Base-by-base conservation (phyloP, 331 rosid species). In the Telfairia occidentalis region DNA sequence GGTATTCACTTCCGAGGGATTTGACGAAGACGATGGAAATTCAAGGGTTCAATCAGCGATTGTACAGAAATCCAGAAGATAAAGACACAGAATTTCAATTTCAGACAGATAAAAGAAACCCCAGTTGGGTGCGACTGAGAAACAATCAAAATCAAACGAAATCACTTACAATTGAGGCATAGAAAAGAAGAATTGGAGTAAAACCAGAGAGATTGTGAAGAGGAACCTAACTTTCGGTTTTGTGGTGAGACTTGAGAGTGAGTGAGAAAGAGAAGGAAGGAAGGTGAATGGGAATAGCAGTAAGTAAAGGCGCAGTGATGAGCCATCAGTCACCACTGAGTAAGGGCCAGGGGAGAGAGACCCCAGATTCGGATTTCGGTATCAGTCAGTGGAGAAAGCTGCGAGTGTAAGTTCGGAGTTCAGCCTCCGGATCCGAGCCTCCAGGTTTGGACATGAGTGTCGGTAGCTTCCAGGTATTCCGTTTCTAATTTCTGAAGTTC, bases 361-460 rank as follows among this genome's bases (percentile, higher is more conserved):
- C n/a, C n/a, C n/a, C n/a, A 38, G 72, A 69, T 69, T 69, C 55
- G 57, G 55, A 26, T 16, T 69, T n/a, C n/a, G n/a, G n/a, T n/a
- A n/a, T n/a, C n/a, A n/a, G n/a, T n/a, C 74, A 69, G 74, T 67
- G 32, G 73, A 67, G 73, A 67, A 42, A 42, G 73, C 53, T 38
- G 35, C 19, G 53, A 66, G 53, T 66, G 53, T 43, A 69, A 3
- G 40, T 45, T 69, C 74, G 57, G 74, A 24, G 26, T 2, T 43
- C 57, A 43, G 57, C 24, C 15, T 43, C 74, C 57, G 49, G 40
- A 2, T 13, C 24, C 57, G 40, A 43, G 26, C 15, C 40, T 65
- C 1, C 21, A 45, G 55, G 3, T 7, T 24, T 6, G 74, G 74
- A 15, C 13, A 24, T 5, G 19, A 24, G 74, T 43, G 74, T 43